These are phyloP conservation scores for Buxus sempervirens DNA, from an alignment of 164 flowering plant genomes.

Conservation along the genomic window DNA sequence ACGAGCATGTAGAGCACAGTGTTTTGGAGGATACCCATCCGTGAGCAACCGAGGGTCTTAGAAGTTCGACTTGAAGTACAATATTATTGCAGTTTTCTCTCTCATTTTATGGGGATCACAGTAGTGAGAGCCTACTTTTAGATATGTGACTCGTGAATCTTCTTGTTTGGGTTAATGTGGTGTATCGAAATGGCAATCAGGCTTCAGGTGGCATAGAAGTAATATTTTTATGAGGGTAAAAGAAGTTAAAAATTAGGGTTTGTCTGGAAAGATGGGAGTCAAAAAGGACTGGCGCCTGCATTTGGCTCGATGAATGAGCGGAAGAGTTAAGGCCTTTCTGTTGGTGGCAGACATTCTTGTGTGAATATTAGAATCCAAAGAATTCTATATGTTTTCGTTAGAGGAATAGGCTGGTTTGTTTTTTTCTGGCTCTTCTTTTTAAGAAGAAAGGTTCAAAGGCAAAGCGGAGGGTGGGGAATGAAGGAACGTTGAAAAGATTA, in stretches of 20 bases:
- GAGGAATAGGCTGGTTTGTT: too few species aligned
- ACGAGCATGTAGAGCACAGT: conserved; percentile 17
- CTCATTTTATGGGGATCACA: conserved; percentile 12
- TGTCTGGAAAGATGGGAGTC: conserved; percentile 9
- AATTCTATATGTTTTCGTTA: too few species aligned
- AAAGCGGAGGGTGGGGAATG: background rate
- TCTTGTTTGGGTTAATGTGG: too few species aligned
- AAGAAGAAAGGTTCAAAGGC: conserved; percentile 1
- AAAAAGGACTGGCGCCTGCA: conserved; percentile 18
- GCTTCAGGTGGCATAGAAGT: background rate
- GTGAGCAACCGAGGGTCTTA: background rate
- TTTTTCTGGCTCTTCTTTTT: conserved; percentile 28
- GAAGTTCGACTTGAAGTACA: conserved; percentile 2
- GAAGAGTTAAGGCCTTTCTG: background rate
- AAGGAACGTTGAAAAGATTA: too few species aligned
- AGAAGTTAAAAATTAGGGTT: background rate
- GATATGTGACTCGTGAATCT: too few species aligned
- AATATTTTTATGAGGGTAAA: background rate
- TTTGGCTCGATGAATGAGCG: conserved; percentile 9
- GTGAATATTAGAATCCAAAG: conserved; percentile 9
- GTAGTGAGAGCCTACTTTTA: conserved; percentile 4
- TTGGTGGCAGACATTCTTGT: conserved; percentile 8
- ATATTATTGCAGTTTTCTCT: background rate
- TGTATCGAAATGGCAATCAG: too few species aligned
- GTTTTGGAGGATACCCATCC: conserved; percentile 17